A percentile compares a stretch with the other conserved stretches of the same genome.
Evolutionary conservation across 371 early-diverging fungal species (phyloP).

Genomic region (Rhizopus sp.): DNA sequence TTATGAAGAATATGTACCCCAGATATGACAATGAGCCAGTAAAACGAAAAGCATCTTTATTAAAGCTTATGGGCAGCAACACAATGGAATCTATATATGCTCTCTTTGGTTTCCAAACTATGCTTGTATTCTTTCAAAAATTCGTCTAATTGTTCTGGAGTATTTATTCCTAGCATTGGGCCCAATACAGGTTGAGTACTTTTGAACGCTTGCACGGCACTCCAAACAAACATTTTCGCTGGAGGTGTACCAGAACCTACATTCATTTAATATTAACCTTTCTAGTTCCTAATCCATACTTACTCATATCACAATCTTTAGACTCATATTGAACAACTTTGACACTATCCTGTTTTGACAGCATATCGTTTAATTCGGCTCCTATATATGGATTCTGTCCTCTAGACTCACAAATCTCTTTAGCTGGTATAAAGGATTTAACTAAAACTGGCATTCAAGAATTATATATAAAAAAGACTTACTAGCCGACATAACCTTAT

Average conservation of each 20-base stretch:
- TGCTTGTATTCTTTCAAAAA: too few species aligned
- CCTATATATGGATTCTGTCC: constrained; percentile 1
- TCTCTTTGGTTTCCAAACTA: too few species aligned
- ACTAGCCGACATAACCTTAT: not conserved
- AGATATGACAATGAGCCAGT: too few species aligned
- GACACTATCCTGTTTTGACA: not conserved
- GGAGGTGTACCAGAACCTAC: not conserved
- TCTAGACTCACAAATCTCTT: not conserved
- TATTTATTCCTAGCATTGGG: too few species aligned
- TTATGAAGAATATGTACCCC: too few species aligned
- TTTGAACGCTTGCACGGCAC: not conserved
- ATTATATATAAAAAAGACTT: not conserved
- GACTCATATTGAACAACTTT: not conserved
- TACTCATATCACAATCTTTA: not conserved
- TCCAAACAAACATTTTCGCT: not conserved
- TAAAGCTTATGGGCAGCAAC: too few species aligned
- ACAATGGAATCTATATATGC: too few species aligned
- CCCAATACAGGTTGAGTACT: not conserved
- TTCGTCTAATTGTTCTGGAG: too few species aligned
- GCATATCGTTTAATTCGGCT: not conserved
- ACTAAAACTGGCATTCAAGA: too few species aligned
- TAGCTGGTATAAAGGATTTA: not conserved
- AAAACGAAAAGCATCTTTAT: too few species aligned
- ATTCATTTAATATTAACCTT: not conserved
- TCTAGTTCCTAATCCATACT: not conserved